phyloP scores from a whole-genome alignment of 2,329 filamentous ascomycete species.

The Ophiostoma ulmi region DNA sequence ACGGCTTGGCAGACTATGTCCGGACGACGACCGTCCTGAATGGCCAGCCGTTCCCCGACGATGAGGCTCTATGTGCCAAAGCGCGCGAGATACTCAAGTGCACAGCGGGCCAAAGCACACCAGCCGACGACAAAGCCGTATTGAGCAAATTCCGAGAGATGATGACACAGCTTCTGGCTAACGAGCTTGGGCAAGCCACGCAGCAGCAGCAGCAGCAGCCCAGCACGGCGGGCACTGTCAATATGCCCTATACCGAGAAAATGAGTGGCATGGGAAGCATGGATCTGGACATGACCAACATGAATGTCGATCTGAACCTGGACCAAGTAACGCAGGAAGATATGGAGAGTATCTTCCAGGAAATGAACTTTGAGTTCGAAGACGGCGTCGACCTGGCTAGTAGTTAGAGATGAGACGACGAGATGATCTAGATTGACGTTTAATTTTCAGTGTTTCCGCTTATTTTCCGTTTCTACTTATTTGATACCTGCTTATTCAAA shows the following conservation, averaged over 20 bases:
- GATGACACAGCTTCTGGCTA: slow-evolving; percentile 34
- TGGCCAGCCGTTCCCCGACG: slow-evolving; percentile 42
- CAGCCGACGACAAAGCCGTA: slow-evolving; percentile 51
- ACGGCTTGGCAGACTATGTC: slow-evolving; percentile 48
- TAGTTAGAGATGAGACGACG: background rate
- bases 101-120: slow-evolving; percentile 39
- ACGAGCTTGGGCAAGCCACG: slow-evolving; percentile 10
- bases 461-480: background rate
- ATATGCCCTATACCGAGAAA: background rate
- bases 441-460: background rate
- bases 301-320: slow-evolving; percentile 35
- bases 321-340: slow-evolving; percentile 33
- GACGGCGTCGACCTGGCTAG: slow-evolving; percentile 28
- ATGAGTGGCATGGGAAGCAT: slow-evolving; percentile 2
- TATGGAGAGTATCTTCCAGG: slow-evolving; percentile 40
- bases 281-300: slow-evolving; percentile 24
- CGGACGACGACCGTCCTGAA: slow-evolving; percentile 34
- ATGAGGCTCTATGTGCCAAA: slow-evolving; percentile 43
- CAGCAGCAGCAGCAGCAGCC: slow-evolving; percentile 10
- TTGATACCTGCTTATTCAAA: no score
- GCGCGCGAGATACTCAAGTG: slow-evolving; percentile 45
- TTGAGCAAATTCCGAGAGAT: slow-evolving; percentile 51
- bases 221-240: background rate
- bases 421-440: background rate
- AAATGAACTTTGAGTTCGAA: slow-evolving; percentile 42